These are phyloP conservation scores for Elsinoe batatas DNA, from an alignment of 2,329 filamentous ascomycete species.

Conservation along the genomic window DNA sequence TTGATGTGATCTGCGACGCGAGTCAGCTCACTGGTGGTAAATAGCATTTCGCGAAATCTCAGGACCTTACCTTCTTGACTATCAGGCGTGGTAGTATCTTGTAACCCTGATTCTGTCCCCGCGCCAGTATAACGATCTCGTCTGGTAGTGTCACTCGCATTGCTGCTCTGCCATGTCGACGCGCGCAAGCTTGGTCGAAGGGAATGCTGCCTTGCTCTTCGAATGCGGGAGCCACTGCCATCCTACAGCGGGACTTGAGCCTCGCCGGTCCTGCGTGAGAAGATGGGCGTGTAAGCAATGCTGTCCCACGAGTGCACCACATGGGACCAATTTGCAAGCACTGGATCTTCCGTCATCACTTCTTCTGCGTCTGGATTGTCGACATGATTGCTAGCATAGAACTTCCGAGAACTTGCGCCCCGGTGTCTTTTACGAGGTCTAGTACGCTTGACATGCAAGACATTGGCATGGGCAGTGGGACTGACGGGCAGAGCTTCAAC, in stretches of 20 bases:
- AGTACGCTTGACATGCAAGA: not conserved
- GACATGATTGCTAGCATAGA: not conserved
- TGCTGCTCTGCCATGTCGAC: too few relatives aligned
- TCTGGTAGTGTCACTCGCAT: too few relatives aligned
- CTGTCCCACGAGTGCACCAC: not conserved
- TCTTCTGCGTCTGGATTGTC: not conserved
- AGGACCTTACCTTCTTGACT: not conserved
- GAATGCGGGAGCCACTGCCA: not conserved
- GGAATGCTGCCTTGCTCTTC: too few relatives aligned
- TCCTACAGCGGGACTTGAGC: not conserved
- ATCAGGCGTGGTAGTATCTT: too few relatives aligned
- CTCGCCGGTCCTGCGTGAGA: not conserved
- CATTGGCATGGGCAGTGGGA: not conserved
- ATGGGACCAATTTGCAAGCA: not conserved
- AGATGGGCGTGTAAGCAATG: not conserved
- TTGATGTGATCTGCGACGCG: not conserved
- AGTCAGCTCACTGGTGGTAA: not conserved
- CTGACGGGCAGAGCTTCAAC: not conserved
- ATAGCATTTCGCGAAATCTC: not conserved
- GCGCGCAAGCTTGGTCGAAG: too few relatives aligned
- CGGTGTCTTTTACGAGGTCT: too few relatives aligned
- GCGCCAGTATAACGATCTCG: not conserved
- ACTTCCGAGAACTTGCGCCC: not conserved
- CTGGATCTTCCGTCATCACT: slow-evolving; percentile 2
- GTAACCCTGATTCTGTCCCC: too few relatives aligned